Evolutionary conservation across 2,329 filamentous ascomycete species (phyloP).

Genomic region (Pseudocercospora eumusae): DNA sequence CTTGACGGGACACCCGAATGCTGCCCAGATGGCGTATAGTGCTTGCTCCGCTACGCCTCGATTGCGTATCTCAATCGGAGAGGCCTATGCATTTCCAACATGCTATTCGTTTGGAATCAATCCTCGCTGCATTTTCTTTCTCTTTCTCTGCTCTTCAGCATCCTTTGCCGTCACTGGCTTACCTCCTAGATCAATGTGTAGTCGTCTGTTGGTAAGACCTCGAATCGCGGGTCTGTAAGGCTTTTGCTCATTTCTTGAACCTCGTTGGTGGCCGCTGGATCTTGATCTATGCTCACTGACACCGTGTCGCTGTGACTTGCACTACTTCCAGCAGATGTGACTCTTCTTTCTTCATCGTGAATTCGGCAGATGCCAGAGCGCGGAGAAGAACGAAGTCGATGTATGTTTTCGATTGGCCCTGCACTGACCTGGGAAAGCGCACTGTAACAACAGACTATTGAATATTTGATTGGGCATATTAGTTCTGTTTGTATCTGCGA

Average conservation of each 20-base stretch:
- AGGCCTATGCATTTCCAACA: not conserved
- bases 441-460: no score
- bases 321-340: conserved; percentile 25
- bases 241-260: conserved; percentile 19
- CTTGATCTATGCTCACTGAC: conserved; percentile 16
- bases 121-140: not conserved
- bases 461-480: no score
- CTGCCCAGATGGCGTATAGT: no score
- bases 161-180: conserved; percentile 16
- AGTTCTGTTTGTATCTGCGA: no score
- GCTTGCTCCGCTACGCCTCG: no score
- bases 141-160: conserved; percentile 11
- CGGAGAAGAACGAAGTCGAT: conserved; percentile 17
- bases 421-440: no score
- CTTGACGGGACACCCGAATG: no score
- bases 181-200: conserved; percentile 25
- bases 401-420: no score
- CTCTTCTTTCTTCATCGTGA: conserved; percentile 20
- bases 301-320: conserved; percentile 24
- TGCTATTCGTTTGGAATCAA: not conserved
- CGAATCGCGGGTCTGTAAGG: conserved; percentile 11
- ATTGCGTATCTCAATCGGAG: no score
- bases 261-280: conserved; percentile 13
- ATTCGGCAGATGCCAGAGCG: not conserved
- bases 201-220: conserved; percentile 26